Percentiles rank a stretch among this genome's conserved stretches.
Conservation (phyloP, 139 green algal genomes). For the Pleodorina starrii region DNA sequence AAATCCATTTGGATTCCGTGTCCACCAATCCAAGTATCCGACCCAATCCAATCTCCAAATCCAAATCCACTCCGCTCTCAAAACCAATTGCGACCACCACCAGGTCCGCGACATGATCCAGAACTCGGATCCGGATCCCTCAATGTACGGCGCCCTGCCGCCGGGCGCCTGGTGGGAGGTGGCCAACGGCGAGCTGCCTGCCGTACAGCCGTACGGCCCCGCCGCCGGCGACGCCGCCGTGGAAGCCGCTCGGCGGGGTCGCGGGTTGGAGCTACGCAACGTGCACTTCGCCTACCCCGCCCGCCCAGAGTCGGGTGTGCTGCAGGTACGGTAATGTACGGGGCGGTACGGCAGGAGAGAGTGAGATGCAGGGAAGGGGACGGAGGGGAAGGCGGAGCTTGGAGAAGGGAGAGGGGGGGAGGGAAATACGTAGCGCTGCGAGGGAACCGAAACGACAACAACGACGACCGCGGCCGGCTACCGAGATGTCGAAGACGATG, state of each 20-base stretch:
- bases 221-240: conserved; percentile 65
- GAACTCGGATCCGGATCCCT: conserved; percentile 74
- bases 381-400: background rate
- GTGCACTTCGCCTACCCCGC: conserved; percentile 87
- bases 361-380: background rate
- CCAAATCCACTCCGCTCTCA: too few species aligned
- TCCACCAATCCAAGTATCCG: too few species aligned
- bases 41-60: too few species aligned
- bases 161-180: conserved; percentile 86
- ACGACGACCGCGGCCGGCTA: too few species aligned
- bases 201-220: conserved; percentile 60
- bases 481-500: too few species aligned
- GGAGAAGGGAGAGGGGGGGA: background rate
- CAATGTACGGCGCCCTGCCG: conserved; percentile 85
- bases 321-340: conserved; percentile 4
- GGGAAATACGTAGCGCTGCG: too few species aligned
- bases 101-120: conserved; percentile 72
- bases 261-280: conserved; percentile 72
- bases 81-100: too few species aligned
- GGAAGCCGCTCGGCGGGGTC: conserved; percentile 57
- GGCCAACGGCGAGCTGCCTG: conserved; percentile 61
- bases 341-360: background rate
- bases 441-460: too few species aligned
- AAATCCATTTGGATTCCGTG: too few species aligned
- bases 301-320: conserved; percentile 55